Base-by-base conservation (phyloP, 2,329 filamentous ascomycete species). In the Penicillium sp. region DNA sequence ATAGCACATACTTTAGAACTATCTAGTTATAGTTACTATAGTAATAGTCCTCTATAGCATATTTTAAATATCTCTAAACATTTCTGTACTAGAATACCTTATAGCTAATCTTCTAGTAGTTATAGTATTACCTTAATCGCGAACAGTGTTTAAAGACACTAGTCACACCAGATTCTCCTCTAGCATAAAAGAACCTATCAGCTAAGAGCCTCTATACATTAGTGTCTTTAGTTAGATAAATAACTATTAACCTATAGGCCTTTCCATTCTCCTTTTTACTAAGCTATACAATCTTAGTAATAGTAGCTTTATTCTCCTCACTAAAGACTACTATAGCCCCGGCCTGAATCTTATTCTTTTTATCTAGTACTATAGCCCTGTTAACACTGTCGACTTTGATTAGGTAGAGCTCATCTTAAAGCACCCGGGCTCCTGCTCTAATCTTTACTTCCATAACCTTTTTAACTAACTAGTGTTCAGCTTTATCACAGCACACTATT, bases 21-120 rank as follows among this genome's bases (percentile, higher is more conserved):
- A 46, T 52, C 48, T 59, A 28, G 37, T 59, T 23, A n/a, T 42
- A 64, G 48, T 14, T 14, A 49, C 55, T 64, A 21, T 64, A 44
- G 46, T 37, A 51, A 44, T 64, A 43, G 37, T 52, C 60, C 21
- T 59, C 52, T 33, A 13, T 19, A 16, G 55, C 54, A 51, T 39
- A 63, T 40, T 47, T 62, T 51, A 34, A 51, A 13, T 39, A 61
- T 39, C 51, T 63, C 58, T 64, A 36, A 44, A 21, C 18, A n/a
- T 68, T 69, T 33, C 56, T 62, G 46, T 58, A 72, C 34, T 68
- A 46, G 50, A 60, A 66, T 11, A 61, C 63, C 48, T 69, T 70
- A 37, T 68, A 54, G 13, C 60, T 54, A 28, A 68, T 61, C 48
- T 67, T 48, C 56, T 70, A 55, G 51, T 61, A 71, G 29, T 70